Percentiles rank a stretch among this genome's conserved stretches.
Conservation (phyloP, 805 yeast species). For the Myxozyma sirexii region DNA sequence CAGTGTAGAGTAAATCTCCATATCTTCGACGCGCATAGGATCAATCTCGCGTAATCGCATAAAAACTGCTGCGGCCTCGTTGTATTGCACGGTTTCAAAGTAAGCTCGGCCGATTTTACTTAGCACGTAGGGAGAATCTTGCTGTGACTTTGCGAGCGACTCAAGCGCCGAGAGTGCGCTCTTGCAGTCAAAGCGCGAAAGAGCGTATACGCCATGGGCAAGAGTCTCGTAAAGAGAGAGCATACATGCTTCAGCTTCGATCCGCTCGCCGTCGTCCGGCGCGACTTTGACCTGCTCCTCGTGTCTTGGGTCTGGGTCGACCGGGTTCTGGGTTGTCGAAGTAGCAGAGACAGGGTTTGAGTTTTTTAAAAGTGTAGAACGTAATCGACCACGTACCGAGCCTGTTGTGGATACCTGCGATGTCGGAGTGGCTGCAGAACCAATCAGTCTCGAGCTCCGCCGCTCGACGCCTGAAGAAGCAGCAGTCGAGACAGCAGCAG, state of each 20-base stretch:
- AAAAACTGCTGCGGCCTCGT: slow-evolving; percentile 69
- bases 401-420: neutral
- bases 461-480: neutral
- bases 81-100: slow-evolving; percentile 85
- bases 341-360: neutral
- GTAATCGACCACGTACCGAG: neutral
- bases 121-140: slow-evolving; percentile 81
- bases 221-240: slow-evolving; percentile 29
- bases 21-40: slow-evolving; percentile 77
- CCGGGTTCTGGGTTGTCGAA: neutral
- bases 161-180: slow-evolving; percentile 73
- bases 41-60: slow-evolving; percentile 64
- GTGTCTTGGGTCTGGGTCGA: neutral
- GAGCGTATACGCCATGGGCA: slow-evolving; percentile 28
- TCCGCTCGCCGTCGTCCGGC: slow-evolving; percentile 27
- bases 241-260: slow-evolving; percentile 29
- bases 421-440: neutral
- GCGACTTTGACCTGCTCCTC: slow-evolving; percentile 15
- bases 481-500: neutral
- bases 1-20: slow-evolving; percentile 88
- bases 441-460: neutral
- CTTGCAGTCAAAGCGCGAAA: slow-evolving; percentile 66
- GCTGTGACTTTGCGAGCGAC: slow-evolving; percentile 62
- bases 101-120: slow-evolving; percentile 78
- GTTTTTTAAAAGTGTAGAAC: neutral